phyloP scores from a whole-genome alignment of 2,329 filamentous ascomycete genomes.

The Diplodia seriata region DNA sequence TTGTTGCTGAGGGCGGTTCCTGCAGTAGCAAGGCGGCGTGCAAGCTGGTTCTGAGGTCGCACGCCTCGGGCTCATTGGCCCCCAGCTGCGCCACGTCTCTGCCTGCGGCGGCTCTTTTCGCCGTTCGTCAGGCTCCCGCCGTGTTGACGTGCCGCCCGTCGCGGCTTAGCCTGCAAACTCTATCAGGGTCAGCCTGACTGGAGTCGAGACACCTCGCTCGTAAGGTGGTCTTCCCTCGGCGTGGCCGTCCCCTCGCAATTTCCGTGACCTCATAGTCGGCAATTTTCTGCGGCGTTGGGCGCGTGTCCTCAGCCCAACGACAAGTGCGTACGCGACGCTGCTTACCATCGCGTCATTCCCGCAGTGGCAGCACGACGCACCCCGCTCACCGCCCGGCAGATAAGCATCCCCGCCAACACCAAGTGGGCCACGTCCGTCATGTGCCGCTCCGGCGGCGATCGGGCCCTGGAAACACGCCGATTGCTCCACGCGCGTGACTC shows the following conservation, averaged over 20 bases:
- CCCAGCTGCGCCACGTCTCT: slow-evolving; percentile 16
- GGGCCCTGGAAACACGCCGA: slow-evolving; percentile 11
- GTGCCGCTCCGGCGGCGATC: slow-evolving; percentile 17
- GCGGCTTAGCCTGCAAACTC: background rate
- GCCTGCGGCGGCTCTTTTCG: slow-evolving; percentile 6
- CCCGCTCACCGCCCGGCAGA: slow-evolving; percentile 25
- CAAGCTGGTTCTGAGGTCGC: background rate
- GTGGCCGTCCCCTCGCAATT: background rate
- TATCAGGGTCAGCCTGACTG: slow-evolving; percentile 15
- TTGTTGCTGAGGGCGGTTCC: slow-evolving; percentile 18
- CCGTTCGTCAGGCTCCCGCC: slow-evolving; percentile 17
- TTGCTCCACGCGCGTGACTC: slow-evolving; percentile 26
- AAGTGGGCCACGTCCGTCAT: slow-evolving; percentile 19
- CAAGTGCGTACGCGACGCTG: too few relatives aligned
- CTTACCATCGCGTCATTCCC: slow-evolving; percentile 13
- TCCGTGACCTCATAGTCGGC: background rate
- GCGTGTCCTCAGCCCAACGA: background rate
- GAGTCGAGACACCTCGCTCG: background rate
- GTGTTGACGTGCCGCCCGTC: slow-evolving; percentile 17
- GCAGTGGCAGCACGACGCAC: slow-evolving; percentile 1
- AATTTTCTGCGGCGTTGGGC: slow-evolving; percentile 6
- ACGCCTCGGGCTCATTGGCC: slow-evolving; percentile 4
- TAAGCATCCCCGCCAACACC: slow-evolving; percentile 23
- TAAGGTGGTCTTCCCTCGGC: slow-evolving; percentile 11
- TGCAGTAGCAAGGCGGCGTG: slow-evolving; percentile 5